Conservation (phyloP, 805 yeast species). For the Candida chilensis region DNA sequence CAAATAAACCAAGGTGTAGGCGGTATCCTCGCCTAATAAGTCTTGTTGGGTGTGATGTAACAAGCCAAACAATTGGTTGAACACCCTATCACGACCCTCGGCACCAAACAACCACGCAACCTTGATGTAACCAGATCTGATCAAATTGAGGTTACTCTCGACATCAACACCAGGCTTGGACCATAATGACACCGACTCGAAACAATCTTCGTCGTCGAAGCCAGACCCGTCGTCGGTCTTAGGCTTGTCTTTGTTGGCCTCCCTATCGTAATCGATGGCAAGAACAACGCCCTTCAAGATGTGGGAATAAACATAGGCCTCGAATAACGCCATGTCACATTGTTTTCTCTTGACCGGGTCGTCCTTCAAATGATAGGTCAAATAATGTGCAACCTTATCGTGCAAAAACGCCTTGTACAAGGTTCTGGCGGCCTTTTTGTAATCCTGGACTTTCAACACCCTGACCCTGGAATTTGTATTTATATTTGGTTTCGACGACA, state of each 20-base stretch:
- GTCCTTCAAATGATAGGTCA: slow-evolving; percentile 13
- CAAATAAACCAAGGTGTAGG: slow-evolving; percentile 34
- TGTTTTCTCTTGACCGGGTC: slow-evolving; percentile 7
- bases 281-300: slow-evolving; percentile 39
- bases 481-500: no score
- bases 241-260: slow-evolving; percentile 12
- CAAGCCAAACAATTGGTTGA: slow-evolving; percentile 39
- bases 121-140: slow-evolving; percentile 43
- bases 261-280: slow-evolving; percentile 33
- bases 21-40: slow-evolving; percentile 32
- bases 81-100: slow-evolving; percentile 39
- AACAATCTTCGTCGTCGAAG: slow-evolving; percentile 11
- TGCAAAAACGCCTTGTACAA: slow-evolving; percentile 22
- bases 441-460: slow-evolving; percentile 7
- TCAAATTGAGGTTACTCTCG: slow-evolving; percentile 35
- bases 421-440: slow-evolving; percentile 24
- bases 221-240: slow-evolving; percentile 2
- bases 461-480: neutral
- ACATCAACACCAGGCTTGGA: slow-evolving; percentile 36
- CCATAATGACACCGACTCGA: slow-evolving; percentile 51
- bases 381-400: slow-evolving; percentile 23
- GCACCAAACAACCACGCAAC: slow-evolving; percentile 40
- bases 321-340: slow-evolving; percentile 33
- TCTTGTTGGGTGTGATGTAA: slow-evolving; percentile 37
- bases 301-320: slow-evolving; percentile 41